A percentile compares a stretch with the other conserved stretches of the same genome.
Conservation (phyloP, 495 filamentous ascomycete species). For the Chaetomium tenue region DNA sequence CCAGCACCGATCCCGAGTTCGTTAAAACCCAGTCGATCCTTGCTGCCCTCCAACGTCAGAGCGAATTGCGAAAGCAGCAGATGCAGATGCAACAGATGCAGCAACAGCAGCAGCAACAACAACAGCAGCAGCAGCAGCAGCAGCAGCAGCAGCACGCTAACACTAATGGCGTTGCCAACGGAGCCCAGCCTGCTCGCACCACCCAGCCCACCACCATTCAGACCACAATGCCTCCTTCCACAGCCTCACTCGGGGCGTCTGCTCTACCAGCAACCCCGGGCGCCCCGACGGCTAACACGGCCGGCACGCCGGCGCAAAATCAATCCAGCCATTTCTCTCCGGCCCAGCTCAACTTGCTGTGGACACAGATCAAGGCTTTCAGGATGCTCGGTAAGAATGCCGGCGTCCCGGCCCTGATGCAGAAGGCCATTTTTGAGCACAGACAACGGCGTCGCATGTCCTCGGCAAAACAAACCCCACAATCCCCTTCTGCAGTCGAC, state of each 20-base stretch:
- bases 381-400: constrained; percentile 77
- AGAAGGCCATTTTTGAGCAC: constrained; percentile 71
- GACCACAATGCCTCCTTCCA: constrained; percentile 36
- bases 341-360: constrained; percentile 67
- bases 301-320: constrained; percentile 22
- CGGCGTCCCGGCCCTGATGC: constrained; percentile 68
- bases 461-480: constrained; percentile 52
- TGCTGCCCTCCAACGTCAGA: constrained; percentile 61
- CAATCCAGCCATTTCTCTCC: constrained; percentile 55
- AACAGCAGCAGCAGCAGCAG: constrained; percentile 35
- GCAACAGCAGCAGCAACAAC: constrained; percentile 43
- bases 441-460: constrained; percentile 62
- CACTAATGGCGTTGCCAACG: constrained; percentile 50
- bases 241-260: constrained; percentile 36
- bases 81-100: constrained; percentile 46
- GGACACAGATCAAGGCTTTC: constrained; percentile 79
- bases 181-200: constrained; percentile 38
- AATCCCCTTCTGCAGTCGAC: constrained; percentile 41
- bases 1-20: constrained; percentile 74
- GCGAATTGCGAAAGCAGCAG: constrained; percentile 51
- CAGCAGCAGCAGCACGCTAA: constrained; percentile 43
- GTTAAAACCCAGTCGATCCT: constrained; percentile 70
- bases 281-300: constrained; percentile 41
- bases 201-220: constrained; percentile 35
- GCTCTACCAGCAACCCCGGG: constrained; percentile 40